Evolutionary conservation across 169 alveolate genomes (phyloP).

Genomic region (Cyclospora cayetanensis): DNA sequence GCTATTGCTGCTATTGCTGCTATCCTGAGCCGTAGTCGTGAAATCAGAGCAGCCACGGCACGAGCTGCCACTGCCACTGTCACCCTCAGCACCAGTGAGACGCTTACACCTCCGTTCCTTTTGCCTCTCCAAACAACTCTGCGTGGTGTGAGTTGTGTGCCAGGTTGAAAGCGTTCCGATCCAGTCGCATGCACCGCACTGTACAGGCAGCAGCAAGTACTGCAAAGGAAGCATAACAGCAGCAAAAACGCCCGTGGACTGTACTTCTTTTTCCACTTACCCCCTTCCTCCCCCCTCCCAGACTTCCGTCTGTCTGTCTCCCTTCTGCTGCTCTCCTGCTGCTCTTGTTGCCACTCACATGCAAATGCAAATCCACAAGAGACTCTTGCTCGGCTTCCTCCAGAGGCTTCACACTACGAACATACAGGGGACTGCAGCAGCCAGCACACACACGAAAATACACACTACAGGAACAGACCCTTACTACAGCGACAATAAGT

Average conservation of each 20-base stretch:
- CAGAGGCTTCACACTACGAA: neutral
- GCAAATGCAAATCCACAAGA: neutral
- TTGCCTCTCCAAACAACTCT: neutral
- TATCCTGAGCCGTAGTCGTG: neutral
- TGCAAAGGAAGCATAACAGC: slow-evolving; percentile 1
- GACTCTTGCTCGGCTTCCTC: neutral
- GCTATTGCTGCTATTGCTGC: slow-evolving; percentile 12
- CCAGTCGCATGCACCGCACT: slow-evolving; percentile 49
- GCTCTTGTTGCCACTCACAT: neutral
- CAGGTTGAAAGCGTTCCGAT: slow-evolving; percentile 30
- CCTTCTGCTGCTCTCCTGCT: neutral
- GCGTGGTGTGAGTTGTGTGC: slow-evolving; percentile 29
- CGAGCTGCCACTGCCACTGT: slow-evolving; percentile 21
- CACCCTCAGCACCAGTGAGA: too few species aligned
- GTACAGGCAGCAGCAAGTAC: slow-evolving; percentile 48
- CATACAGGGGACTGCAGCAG: slow-evolving; percentile 2
- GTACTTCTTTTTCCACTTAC: neutral
- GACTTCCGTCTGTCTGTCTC: neutral
- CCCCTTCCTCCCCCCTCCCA: neutral
- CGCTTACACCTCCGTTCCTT: neutral
- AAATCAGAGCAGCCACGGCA: neutral
- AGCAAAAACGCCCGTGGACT: neutral
- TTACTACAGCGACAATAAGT: too few species aligned
- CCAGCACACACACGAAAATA: too few species aligned
- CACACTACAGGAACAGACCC: too few species aligned